Base-by-base conservation (phyloP, 148 eudicot species). In the Amaranthus cruentus region DNA sequence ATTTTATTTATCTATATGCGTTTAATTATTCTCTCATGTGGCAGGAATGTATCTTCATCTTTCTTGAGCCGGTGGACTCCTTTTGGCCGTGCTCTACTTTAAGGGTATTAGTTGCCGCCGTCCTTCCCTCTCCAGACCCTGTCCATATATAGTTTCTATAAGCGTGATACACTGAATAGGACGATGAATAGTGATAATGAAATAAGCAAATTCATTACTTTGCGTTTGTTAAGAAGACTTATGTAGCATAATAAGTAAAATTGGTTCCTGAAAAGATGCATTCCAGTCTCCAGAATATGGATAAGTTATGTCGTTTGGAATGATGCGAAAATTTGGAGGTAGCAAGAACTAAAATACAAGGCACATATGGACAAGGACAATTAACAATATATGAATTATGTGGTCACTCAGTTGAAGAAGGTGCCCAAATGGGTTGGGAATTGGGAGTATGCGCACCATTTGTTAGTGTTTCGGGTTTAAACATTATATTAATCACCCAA, bases 311-410 rank as follows among this genome's bases (percentile, higher is more conserved):
- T 51, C 38, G 38, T 67, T 67, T 67, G 70, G 70, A 67, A 51
- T 51, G 8, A 67, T 67, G 44, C 38, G 10, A 51, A 51, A 12
- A 67, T n/a, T 49, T 48, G 0, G 49, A 43, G 50, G 13, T 28
- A 47, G 6, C 55, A 48, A 66, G 43, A 66, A 66, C 72, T 55
- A 70, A 69, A 70, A 55, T 55, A 70, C 73, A 55, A 70, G 42
- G 43, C 62, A 55, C 52, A 69, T 12, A 69, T 54, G 49, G 44
- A 55, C 44, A 28, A 28, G 38, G 38, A 28, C 38, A 28, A 28
- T 28, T 28, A 28, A 28, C 38, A 28, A 28, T 28, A 28, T 28
- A 28, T 28, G 38, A 28, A n/a, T 18, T 66, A 50, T 18, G 13
- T 52, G 38, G 15, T 6, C 3, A 21, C 57, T 53, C 47, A 52